Evolutionary conservation across 345 rosid genomes (phyloP).

Genomic region (Bruguiera gymnorhiza): DNA sequence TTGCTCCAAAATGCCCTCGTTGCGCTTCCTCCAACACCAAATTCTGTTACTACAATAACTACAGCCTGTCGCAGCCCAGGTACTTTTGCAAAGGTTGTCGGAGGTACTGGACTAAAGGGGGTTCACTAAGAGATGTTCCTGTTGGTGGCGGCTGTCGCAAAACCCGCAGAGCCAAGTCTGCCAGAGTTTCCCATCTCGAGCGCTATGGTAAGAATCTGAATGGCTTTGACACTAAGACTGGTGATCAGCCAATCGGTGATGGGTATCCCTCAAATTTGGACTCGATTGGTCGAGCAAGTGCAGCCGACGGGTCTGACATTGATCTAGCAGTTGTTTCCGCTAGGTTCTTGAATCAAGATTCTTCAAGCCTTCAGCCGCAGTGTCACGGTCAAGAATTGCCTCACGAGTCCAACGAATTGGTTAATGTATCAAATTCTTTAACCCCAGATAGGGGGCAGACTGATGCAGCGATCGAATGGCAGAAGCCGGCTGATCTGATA

Average conservation of each 20-base stretch:
- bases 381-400: constrained; percentile 9
- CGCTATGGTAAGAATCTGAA: constrained; percentile 17
- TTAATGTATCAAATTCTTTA: constrained; percentile 14
- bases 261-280: constrained; percentile 7
- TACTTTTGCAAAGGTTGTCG: constrained; percentile 82
- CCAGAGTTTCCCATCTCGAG: constrained; percentile 28
- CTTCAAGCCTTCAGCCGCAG: constrained; percentile 15
- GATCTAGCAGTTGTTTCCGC: constrained; percentile 76
- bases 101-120: constrained; percentile 91
- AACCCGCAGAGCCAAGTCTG: constrained; percentile 49
- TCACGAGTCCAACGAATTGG: background rate
- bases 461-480: constrained; percentile 15
- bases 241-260: constrained; percentile 16
- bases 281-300: background rate
- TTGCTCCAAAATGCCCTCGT: constrained; percentile 78
- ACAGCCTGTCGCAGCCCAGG: constrained; percentile 86
- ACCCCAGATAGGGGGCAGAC: constrained; percentile 12
- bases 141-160: constrained; percentile 86
- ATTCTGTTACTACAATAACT: constrained; percentile 91
- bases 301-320: constrained; percentile 34
- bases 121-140: constrained; percentile 76
- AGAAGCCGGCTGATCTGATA: constrained; percentile 3
- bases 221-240: constrained; percentile 9
- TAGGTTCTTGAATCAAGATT: constrained; percentile 47
- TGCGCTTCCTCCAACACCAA: constrained; percentile 86